Evolutionary conservation across 768 basidiomycete genomes (phyloP).

Genomic region (Pleurotus djamor): DNA sequence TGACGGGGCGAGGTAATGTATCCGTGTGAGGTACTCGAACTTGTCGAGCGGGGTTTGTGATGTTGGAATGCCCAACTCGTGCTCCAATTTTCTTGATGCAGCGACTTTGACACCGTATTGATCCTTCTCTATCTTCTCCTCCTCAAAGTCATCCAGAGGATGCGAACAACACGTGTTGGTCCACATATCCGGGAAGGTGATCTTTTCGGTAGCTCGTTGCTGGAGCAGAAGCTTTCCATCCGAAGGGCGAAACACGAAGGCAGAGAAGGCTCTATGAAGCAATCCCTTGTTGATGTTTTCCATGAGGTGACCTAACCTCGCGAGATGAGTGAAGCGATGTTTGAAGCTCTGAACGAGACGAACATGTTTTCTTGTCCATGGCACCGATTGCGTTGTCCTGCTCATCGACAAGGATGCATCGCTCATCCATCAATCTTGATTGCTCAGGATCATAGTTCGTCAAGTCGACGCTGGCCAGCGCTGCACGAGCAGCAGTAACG

Average conservation of each 20-base stretch:
- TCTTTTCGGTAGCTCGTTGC: constrained; percentile 96
- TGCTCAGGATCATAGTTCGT: constrained; percentile 89
- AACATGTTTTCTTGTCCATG: constrained; percentile 95
- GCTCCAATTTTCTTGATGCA: constrained; percentile 93
- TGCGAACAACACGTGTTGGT: constrained; percentile 99
- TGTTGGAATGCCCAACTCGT: constrained; percentile 91
- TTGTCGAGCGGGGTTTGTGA: constrained; percentile 75
- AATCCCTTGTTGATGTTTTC: constrained; percentile 92
- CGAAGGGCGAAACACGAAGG: constrained; percentile 91
- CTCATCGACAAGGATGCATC: constrained; percentile 90
- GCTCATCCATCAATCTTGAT: constrained; percentile 93
- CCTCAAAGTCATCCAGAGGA: constrained; percentile 88
- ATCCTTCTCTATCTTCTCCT: constrained; percentile 72
- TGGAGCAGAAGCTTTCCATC: constrained; percentile 94
- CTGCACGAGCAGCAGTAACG: constrained; percentile 56
- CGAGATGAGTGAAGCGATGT: background rate
- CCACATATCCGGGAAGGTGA: constrained; percentile 99
- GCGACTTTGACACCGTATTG: constrained; percentile 86
- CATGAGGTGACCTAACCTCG: constrained; percentile 85
- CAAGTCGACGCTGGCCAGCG: constrained; percentile 75
- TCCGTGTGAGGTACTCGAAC: constrained; percentile 93
- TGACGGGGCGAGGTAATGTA: constrained; percentile 96
- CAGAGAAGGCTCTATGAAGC: constrained; percentile 97
- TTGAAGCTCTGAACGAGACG: constrained; percentile 20
- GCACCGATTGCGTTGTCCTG: constrained; percentile 83